phyloP scores from a whole-genome alignment of 352 stramenopile species.

The Phytophthora sp. region DNA sequence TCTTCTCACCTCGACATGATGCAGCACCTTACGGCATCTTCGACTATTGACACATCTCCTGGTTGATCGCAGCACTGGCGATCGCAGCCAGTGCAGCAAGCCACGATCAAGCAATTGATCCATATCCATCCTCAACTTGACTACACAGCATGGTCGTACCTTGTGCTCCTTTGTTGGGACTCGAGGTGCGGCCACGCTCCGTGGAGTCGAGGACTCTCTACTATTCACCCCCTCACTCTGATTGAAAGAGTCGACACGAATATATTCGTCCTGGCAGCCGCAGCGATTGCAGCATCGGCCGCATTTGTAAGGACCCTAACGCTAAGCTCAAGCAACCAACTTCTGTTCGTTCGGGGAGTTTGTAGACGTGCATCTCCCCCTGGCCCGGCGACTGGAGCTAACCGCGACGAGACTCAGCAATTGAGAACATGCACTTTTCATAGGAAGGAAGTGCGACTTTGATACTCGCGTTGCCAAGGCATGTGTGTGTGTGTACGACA shows the following conservation, averaged over 20 bases:
- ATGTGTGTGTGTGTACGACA: conserved; percentile 2
- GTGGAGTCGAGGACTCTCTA: neutral
- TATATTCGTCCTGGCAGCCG: conserved; percentile 6
- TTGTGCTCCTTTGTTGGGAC: conserved; percentile 2
- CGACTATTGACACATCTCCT: conserved; percentile 9
- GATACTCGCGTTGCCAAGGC: neutral
- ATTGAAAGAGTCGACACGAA: conserved; percentile 24
- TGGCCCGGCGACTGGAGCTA: conserved; percentile 26
- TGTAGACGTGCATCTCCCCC: conserved; percentile 27
- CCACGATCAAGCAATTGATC: conserved; percentile 21
- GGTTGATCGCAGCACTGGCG: conserved; percentile 22
- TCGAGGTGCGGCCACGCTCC: neutral
- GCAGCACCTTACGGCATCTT: conserved; percentile 12
- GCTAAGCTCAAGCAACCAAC: conserved; percentile 7
- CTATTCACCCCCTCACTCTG: conserved; percentile 8
- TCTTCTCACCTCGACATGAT: conserved; percentile 19
- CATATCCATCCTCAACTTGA: conserved; percentile 6
- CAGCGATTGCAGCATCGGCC: conserved; percentile 11
- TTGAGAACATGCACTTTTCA: conserved; percentile 28
- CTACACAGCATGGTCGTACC: conserved; percentile 11
- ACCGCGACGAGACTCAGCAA: neutral
- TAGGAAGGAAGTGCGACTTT: conserved; percentile 29
- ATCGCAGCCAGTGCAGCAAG: conserved; percentile 22
- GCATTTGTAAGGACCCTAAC: neutral
- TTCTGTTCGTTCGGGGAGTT: conserved; percentile 29